These are phyloP conservation scores for Dianthus caryophyllus DNA, from an alignment of 148 eudicot genomes.

Conservation along the genomic window DNA sequence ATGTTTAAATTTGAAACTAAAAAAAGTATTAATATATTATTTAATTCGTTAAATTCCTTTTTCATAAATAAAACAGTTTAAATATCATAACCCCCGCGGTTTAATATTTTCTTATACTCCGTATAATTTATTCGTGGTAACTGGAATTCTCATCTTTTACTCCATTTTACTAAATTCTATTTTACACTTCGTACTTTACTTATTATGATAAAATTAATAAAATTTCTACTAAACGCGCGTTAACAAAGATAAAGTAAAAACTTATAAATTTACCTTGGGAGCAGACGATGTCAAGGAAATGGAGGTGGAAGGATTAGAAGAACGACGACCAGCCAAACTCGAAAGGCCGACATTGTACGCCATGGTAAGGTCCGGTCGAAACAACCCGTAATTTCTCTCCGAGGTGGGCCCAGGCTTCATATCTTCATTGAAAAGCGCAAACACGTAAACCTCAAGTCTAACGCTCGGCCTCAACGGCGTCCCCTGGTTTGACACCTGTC, in stretches of 20 bases:
- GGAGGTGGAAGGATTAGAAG: constrained; percentile 38
- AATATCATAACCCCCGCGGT: too few relatives aligned
- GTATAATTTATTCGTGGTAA: too few relatives aligned
- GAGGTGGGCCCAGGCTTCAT: constrained; percentile 87
- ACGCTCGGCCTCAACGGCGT: constrained; percentile 62
- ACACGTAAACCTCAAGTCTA: constrained; percentile 61
- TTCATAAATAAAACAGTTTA: too few relatives aligned
- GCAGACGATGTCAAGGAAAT: constrained; percentile 61
- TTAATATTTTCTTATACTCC: too few relatives aligned
- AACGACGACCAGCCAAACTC: constrained; percentile 29
- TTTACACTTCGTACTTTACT: too few relatives aligned
- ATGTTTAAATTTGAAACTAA: too few relatives aligned
- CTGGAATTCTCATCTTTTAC: too few relatives aligned
- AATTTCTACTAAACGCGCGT: too few relatives aligned
- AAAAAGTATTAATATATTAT: too few relatives aligned
- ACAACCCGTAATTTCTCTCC: constrained; percentile 71
- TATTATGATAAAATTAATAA: too few relatives aligned
- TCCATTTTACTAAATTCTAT: too few relatives aligned
- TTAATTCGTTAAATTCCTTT: too few relatives aligned
- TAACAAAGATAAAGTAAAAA: neutral
- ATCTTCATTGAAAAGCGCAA: constrained; percentile 78
- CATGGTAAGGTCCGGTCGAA: constrained; percentile 64
- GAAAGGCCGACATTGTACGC: constrained; percentile 65
- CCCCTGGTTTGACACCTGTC: constrained; percentile 57
- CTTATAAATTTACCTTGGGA: constrained; percentile 28